Base-by-base conservation (phyloP, 768 basidiomycete genomes). In the Asterophora parasitica region DNA sequence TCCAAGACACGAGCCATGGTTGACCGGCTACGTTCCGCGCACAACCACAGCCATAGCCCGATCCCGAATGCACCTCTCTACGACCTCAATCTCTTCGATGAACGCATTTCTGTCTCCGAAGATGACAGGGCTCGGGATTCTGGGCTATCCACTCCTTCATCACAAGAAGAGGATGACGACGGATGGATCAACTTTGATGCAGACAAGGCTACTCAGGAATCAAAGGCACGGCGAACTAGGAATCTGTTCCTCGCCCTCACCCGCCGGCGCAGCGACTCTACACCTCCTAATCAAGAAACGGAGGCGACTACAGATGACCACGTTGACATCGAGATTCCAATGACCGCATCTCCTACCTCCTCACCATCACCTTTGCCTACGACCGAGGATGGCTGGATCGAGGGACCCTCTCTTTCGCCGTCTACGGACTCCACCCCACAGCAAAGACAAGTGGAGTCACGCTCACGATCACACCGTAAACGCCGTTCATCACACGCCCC, bases 1-100 rank as follows among this genome's bases (percentile, higher is more conserved):
- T 82, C 81, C 16, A 76, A 74, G 56, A 83, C 81, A 15, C 72
- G 81, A 10, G 75, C 78, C 52, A 77, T 83, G 34, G 77, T 83
- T 26, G 81, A 83, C 52, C 70, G 72, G 30, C 60, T 82, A 33
- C 73, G 78, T 44, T 77, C 71, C 6, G 53, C 51, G 13, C 50
- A 51, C 26, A 50, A 53, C 36, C 50, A 55, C 11, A 67, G 64
- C 48, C 68, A 64, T 30, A 67, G 59, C 27, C 53, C 59, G 9
- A 52, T 60, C 47, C 65, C 71, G 4, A 71, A 66, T 49, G 62
- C 70, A 3, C 61, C 63, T 8, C 55, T 61, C 27, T 60, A 67
- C 27, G 63, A 69, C 33, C 33, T 62, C 9, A 57, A 49, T 11
- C 52, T 66, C 17, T 49, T 67, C 32, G 62, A 65, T 28, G 68